phyloP scores from a whole-genome alignment of 1,284 basidiomycete genomes.

The Tilletia indica region DNA sequence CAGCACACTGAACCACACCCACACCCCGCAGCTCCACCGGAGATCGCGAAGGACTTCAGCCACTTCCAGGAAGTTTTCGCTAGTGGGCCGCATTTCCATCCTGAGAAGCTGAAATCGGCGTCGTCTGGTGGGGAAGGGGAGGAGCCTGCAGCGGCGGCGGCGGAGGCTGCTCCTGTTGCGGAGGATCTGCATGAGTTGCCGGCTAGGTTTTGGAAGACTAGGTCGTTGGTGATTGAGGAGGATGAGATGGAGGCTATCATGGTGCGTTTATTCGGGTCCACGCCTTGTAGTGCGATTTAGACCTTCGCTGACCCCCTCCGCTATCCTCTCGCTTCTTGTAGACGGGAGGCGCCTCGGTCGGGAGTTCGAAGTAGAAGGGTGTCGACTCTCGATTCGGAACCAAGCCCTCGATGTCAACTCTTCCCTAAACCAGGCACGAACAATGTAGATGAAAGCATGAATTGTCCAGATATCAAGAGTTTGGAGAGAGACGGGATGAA shows the following conservation, averaged over 20 bases:
- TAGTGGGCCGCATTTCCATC: slow-evolving; percentile 52
- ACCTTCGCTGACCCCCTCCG: not conserved
- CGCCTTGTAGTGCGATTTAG: not conserved
- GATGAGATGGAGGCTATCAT: slow-evolving; percentile 52
- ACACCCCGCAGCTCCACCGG: slow-evolving; percentile 50
- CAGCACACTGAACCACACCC: slow-evolving; percentile 34
- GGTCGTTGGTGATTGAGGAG: slow-evolving; percentile 34
- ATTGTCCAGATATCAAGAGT: too few relatives aligned
- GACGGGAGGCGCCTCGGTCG: not conserved
- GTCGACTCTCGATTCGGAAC: too few relatives aligned
- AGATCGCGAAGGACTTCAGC: slow-evolving; percentile 37
- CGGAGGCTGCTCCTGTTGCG: slow-evolving; percentile 5
- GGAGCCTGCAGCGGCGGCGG: not conserved
- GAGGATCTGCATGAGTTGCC: slow-evolving; percentile 39
- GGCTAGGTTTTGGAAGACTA: slow-evolving; percentile 50
- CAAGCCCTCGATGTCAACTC: too few relatives aligned
- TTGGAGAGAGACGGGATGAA: too few relatives aligned
- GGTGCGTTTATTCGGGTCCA: slow-evolving; percentile 31
- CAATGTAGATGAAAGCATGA: too few relatives aligned
- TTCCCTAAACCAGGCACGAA: too few relatives aligned
- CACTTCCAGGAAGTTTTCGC: slow-evolving; percentile 46
- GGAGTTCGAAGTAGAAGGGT: too few relatives aligned
- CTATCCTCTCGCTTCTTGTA: not conserved
- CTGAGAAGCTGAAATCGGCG: slow-evolving; percentile 36
- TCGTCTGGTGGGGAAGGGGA: not conserved